Evolutionary conservation across 331 rosid genomes (phyloP).

Genomic region (Arachis monticola): DNA sequence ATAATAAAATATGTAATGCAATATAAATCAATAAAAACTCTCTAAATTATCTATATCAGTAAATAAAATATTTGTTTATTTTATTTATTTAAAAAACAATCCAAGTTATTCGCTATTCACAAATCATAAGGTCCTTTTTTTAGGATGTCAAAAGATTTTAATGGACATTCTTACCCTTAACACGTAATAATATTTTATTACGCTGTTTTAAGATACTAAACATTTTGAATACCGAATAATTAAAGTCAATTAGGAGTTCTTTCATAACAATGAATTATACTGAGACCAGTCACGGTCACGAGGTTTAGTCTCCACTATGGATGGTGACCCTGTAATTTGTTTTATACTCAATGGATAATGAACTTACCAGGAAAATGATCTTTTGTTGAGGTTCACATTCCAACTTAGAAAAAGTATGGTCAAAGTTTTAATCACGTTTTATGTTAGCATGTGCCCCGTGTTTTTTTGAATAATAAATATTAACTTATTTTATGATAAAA

Average conservation of each 20-base stretch:
- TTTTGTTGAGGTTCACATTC: neutral
- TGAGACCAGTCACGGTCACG: neutral
- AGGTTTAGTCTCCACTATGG: neutral
- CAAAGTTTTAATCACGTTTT: neutral
- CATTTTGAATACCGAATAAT: neutral
- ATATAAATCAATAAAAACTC: too few species aligned
- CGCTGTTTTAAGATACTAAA: neutral
- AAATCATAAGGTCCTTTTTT: conserved; percentile 6
- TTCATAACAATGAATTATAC: neutral
- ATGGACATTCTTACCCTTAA: neutral
- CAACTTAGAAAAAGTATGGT: neutral
- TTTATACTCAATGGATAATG: neutral
- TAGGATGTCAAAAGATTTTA: neutral
- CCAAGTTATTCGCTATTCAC: neutral
- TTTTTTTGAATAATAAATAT: neutral
- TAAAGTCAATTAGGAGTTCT: neutral
- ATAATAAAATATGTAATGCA: too few species aligned
- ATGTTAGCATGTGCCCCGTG: neutral
- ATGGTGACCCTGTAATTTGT: neutral
- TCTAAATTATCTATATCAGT: too few species aligned
- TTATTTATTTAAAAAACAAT: too few species aligned
- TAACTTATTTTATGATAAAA: neutral
- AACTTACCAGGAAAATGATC: neutral
- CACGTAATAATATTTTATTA: neutral
- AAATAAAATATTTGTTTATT: too few species aligned